A percentile compares a stretch with the other conserved stretches of the same genome.
phyloP scores from a whole-genome alignment of 768 basidiomycete genomes.

The Phylloporus arenicola region DNA sequence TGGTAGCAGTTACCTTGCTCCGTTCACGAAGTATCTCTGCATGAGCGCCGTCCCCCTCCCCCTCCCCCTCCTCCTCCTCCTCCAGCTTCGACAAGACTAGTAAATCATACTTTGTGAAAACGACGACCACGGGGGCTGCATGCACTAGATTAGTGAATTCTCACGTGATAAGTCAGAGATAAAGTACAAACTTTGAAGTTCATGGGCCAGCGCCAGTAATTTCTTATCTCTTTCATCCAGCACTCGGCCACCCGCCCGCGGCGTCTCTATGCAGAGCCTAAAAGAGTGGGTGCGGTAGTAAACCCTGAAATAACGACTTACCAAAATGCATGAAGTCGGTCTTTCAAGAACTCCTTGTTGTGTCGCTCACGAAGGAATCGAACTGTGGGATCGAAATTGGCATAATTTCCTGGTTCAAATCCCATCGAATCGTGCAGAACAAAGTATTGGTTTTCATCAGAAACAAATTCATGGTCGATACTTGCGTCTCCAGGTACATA shows the following conservation, averaged over 20 bases:
- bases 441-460: slow-evolving; percentile 4
- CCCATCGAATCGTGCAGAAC: slow-evolving; percentile 6
- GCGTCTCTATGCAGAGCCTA: slow-evolving; percentile 8
- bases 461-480: slow-evolving; percentile 6
- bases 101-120: slow-evolving; percentile 8
- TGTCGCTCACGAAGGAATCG: slow-evolving; percentile 2
- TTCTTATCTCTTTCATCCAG: slow-evolving; percentile 6
- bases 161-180: neutral
- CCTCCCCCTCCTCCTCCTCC: neutral
- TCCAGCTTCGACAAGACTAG: slow-evolving; percentile 2
- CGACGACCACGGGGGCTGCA: slow-evolving; percentile 2
- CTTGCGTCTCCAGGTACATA: slow-evolving; percentile 2
- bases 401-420: slow-evolving; percentile 1
- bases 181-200: neutral
- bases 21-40: neutral
- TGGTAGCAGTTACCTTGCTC: neutral
- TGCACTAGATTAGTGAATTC: neutral
- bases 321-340: slow-evolving; percentile 5
- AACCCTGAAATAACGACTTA: neutral
- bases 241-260: slow-evolving; percentile 5
- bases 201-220: neutral
- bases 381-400: neutral
- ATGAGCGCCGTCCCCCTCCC: neutral
- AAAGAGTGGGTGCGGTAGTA: neutral
- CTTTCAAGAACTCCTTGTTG: neutral